Evolutionary conservation across 495 filamentous ascomycete species (phyloP), one percentile per base, ranked within the genome.

Genomic region (Copromyces sp.): DNA sequence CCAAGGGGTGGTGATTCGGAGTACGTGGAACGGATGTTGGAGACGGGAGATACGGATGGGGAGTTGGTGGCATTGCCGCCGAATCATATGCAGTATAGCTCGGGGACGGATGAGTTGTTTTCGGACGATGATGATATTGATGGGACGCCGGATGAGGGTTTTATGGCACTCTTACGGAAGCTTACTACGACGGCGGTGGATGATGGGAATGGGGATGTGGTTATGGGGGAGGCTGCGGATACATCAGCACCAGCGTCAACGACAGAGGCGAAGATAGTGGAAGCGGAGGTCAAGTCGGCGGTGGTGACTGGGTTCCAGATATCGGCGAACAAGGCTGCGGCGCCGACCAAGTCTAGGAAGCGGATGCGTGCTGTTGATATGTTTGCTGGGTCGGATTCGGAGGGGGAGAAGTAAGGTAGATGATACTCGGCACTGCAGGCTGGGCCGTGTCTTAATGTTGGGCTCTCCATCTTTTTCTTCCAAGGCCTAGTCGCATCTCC

Each of bases 291-390:
- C 61, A 78, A 71, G 39, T 45, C 76, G 11, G 41, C 74, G 12
- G 76, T 24, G 24, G 24, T 24, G 24, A 24, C 74, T 9, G 75
- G 75, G 1, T 79, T 82, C 44, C 77, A 76, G 72, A 79, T 78
- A 72, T 72, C 76, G 24, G 70, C 78, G 17, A 74, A 73, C 32
- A 79, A 78, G 35, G 61, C 78, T 5, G 76, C 78, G 69, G 68
- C 79, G 71, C 16, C 53, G 3, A 72, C 81, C 17, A 24, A 24
- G 24, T 24, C 24, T 24, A 79, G 74, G 72, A 88, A 87, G 74
- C 88, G 94, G 68, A 92, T 93, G 79, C 93, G 89, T 74, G 94
- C 94, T 4, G 93, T 93, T 77, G 94, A 98, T 78, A 97, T 98
- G 94, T 98, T 97, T 88, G 94, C 92, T 17, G 91, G 88, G 77